phyloP scores from a whole-genome alignment of 2,329 filamentous ascomycete species.

The Aspergillus eucalypticola region DNA sequence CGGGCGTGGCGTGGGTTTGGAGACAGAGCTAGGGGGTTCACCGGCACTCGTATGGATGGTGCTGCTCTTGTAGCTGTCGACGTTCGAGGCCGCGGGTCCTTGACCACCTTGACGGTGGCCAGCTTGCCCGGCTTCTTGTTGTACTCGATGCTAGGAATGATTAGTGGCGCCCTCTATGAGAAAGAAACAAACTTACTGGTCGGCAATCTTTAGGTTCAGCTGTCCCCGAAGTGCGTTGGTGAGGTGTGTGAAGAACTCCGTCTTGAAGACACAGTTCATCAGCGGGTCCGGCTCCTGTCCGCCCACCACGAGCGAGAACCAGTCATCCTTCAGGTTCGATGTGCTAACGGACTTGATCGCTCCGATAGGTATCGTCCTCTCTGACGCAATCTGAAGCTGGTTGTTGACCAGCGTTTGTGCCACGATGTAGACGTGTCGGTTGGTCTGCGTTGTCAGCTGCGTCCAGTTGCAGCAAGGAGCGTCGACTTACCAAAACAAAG shows the following conservation, averaged over 20 bases:
- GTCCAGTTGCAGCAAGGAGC: background rate
- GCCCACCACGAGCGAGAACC: slow-evolving; percentile 89
- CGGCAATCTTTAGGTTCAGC: slow-evolving; percentile 78
- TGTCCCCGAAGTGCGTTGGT: slow-evolving; percentile 75
- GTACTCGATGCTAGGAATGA: slow-evolving; percentile 69
- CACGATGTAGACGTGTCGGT: slow-evolving; percentile 83
- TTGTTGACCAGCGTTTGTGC: slow-evolving; percentile 80
- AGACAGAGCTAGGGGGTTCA: slow-evolving; percentile 78
- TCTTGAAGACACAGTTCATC: slow-evolving; percentile 91
- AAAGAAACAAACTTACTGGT: slow-evolving; percentile 53
- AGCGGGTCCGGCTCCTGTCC: slow-evolving; percentile 91
- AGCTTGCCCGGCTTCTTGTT: slow-evolving; percentile 97
- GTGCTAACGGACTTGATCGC: slow-evolving; percentile 84
- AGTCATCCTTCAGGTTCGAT: slow-evolving; percentile 86
- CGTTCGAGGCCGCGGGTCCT: slow-evolving; percentile 70
- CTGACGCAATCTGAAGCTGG: slow-evolving; percentile 76
- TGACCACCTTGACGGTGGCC: slow-evolving; percentile 82
- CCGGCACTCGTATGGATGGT: slow-evolving; percentile 83
- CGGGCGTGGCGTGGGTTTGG: slow-evolving; percentile 79
- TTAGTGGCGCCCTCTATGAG: slow-evolving; percentile 11
- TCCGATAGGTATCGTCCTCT: slow-evolving; percentile 78
- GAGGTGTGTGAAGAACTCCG: slow-evolving; percentile 93
- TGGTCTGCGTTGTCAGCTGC: slow-evolving; percentile 54
- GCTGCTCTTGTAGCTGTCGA: slow-evolving; percentile 91
- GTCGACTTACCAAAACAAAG: slow-evolving; percentile 64